Conservation (phyloP, 2,329 filamentous ascomycete species). For the Thelonectria rubi region DNA sequence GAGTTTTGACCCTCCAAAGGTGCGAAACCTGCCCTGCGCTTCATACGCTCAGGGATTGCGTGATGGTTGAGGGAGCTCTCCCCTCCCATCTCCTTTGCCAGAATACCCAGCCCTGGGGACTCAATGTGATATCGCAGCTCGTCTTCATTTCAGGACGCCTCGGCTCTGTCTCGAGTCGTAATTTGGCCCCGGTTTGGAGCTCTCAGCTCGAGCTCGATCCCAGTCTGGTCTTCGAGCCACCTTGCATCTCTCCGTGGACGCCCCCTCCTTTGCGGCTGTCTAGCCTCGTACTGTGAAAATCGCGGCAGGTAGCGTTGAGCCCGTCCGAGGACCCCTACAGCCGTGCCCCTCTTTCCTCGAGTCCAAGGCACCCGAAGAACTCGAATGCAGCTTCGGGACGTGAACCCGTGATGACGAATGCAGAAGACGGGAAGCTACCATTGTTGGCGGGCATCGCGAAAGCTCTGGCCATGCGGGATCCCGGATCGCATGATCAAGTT, state of each 20-base stretch:
- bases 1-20: conserved; percentile 14
- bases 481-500: conserved; percentile 22
- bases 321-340: conserved; percentile 13
- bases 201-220: conserved; percentile 18
- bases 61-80: conserved; percentile 10
- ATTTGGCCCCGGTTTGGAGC: conserved; percentile 34
- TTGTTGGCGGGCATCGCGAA: conserved; percentile 10
- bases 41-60: conserved; percentile 16
- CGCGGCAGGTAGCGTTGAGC: conserved; percentile 21
- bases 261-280: conserved; percentile 10
- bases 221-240: conserved; percentile 18
- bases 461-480: conserved; percentile 15
- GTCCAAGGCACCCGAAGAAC: not conserved
- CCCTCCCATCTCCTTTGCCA: conserved; percentile 21
- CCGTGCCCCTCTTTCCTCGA: conserved; percentile 5
- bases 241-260: conserved; percentile 20
- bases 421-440: not conserved
- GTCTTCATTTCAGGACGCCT: conserved; percentile 25
- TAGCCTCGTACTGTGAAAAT: conserved; percentile 28
- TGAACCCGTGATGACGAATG: conserved; percentile 19
- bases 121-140: conserved; percentile 26
- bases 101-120: conserved; percentile 30
- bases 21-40: conserved; percentile 29
- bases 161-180: conserved; percentile 20
- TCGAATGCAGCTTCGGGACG: conserved; percentile 16